These are phyloP conservation scores for Carex cristatella DNA, from an alignment of 176 grass and related monocot genomes.

Conservation along the genomic window DNA sequence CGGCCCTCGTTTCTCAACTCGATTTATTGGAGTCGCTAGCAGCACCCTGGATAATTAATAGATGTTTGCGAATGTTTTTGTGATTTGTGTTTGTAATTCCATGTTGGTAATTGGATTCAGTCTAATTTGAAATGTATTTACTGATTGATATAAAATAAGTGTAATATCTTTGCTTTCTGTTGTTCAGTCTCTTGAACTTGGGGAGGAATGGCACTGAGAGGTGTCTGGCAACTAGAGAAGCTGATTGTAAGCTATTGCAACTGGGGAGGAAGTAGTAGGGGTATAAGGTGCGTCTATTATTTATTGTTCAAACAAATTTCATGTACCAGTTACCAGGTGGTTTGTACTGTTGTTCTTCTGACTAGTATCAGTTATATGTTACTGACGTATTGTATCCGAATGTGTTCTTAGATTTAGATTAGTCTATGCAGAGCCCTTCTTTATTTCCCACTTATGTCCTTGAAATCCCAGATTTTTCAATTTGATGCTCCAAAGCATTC, in stretches of 20 bases:
- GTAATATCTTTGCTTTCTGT: neutral
- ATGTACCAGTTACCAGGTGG: neutral
- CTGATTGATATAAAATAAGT: neutral
- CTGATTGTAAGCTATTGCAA: slow-evolving; percentile 76
- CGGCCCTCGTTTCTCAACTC: neutral
- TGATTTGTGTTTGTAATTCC: neutral
- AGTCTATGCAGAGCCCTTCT: neutral
- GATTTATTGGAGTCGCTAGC: neutral
- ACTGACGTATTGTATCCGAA: neutral
- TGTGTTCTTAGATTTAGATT: neutral
- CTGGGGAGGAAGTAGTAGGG: slow-evolving; percentile 79
- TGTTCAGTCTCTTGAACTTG: neutral
- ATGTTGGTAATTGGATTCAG: neutral
- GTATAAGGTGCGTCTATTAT: slow-evolving; percentile 52
- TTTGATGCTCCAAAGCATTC: neutral
- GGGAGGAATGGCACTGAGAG: slow-evolving; percentile 61
- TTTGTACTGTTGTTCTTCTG: neutral
- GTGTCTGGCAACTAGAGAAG: slow-evolving; percentile 82
- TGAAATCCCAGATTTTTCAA: neutral
- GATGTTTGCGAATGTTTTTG: neutral
- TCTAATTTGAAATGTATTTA: neutral
- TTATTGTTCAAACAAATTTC: neutral
- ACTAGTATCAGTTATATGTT: neutral
- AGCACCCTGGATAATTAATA: neutral
- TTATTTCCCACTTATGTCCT: neutral